Evolutionary conservation across 2,329 filamentous ascomycete genomes (phyloP), one percentile per base, ranked within the genome.

Genomic region (Fusarium piperis): DNA sequence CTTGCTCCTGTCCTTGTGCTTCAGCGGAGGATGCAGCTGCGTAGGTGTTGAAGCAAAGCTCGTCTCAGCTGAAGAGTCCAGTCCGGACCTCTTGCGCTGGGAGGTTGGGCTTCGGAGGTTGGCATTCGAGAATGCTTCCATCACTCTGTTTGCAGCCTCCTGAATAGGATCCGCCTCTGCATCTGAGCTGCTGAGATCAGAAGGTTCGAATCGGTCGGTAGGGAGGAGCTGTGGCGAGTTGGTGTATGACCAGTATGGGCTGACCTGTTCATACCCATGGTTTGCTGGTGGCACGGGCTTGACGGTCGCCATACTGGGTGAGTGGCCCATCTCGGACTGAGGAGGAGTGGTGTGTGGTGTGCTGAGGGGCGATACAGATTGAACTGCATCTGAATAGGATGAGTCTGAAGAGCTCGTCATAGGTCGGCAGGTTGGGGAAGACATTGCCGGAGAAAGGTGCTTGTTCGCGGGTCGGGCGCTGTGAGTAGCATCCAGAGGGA

Each of bases 271-370:
- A 10, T 55, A 55, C 2, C 60, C 55, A 33, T 59, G 56, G 28
- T 62, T 59, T 38, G 59, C 61, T 3, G 55, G 16, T 36, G 51
- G 48, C 16, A 52, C 48, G 32, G 56, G 62, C 46, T 75, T 74
- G 15, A 68, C 46, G 2, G 62, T 61, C 15, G 59, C 52, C 1
- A 69, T 65, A 3, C 61, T 57, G 4, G 76, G 73, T 0, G 77
- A 74, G 18, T 79, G 65, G 1, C 77, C 78, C 68, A 78, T 80
- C 59, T 82, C 82, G 1, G 83, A 85, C 53, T 83, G 79, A 0
- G 83, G 81, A 13, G 82, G 79, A 1, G 83, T 83, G 0, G 80
- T 81, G 59, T 82, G 78, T 1, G 83, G 83, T 6, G 83, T 84
- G 60, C 81, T 81, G 18, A 79, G 75, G 9, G 72, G 72, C 1